Evolutionary conservation across 495 filamentous ascomycete species (phyloP), one percentile per base, ranked within the genome.

Genomic region (Viridothelium virens): DNA sequence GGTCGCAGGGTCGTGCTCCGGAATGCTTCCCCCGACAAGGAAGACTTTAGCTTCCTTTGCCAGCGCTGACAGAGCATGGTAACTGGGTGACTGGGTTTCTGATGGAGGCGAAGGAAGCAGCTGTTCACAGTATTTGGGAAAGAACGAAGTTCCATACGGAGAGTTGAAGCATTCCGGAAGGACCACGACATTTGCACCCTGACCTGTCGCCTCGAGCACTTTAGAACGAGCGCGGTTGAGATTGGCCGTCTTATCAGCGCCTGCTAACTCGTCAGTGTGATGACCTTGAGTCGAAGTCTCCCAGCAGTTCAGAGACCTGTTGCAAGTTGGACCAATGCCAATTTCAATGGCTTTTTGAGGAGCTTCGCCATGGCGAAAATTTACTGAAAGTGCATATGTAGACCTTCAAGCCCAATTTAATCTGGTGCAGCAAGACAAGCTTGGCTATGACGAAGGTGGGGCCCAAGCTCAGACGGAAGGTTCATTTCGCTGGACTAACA

Each of bases 81-180:
- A 98, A 39, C 87, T 87, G 1, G 92, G 92, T 0, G 86, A 86
- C 66, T 91, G 83, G 5, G 84, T 80, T 62, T 81, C 74, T 12
- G 89, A 81, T 0, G 91, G 91, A 4, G 91, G 90, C 0, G 87
- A 89, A 1, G 90, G 89, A 9, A 91, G 86, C 2, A 97, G 86
- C 0, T 84, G 86, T 75, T 98, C 94, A 69, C 94, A 92, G 74
- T 97, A 97, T 65, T 87, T 84, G 37, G 92, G 89, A 80, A 98
- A 97, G 81, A 86, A 90, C 71, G 91, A 84, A 66, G 86, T 90
- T 69, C 92, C 92, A 79, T 96, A 96, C n/a, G 92, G 92, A 12
- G 88, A 92, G 82, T 97, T 97, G 86, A 97, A 97, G 83, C 92
- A 97, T 79, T 97, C 92, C 18, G 85, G 85, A 36, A 87, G 77